phyloP scores from a whole-genome alignment of 306 rosid species.

The Lupinus albus region DNA sequence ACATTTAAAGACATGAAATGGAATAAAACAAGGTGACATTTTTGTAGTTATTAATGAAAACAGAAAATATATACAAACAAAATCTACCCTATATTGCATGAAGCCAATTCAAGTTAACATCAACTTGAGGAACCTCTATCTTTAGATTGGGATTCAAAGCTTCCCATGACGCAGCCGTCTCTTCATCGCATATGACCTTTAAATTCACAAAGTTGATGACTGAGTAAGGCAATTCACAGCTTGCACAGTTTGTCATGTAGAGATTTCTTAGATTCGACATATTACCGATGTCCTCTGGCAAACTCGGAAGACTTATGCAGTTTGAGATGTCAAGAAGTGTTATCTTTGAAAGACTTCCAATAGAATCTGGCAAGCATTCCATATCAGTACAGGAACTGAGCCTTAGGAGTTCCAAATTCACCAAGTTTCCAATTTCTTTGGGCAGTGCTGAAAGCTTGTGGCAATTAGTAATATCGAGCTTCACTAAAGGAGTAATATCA shows the following conservation, averaged over 20 bases:
- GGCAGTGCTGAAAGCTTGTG: slow-evolving; percentile 58
- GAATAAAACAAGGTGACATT: too few relatives aligned
- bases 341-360: slow-evolving; percentile 39
- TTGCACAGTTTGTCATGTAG: slow-evolving; percentile 51
- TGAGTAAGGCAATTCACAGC: slow-evolving; percentile 48
- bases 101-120: slow-evolving; percentile 68
- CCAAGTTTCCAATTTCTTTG: slow-evolving; percentile 45
- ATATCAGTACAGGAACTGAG: slow-evolving; percentile 66
- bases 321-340: slow-evolving; percentile 55
- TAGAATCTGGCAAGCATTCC: slow-evolving; percentile 48
- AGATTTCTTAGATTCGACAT: slow-evolving; percentile 43
- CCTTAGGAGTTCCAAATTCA: slow-evolving; percentile 52
- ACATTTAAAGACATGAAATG: too few relatives aligned
- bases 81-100: slow-evolving; percentile 10
- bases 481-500: slow-evolving; percentile 41
- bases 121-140: slow-evolving; percentile 46
- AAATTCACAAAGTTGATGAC: slow-evolving; percentile 42
- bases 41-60: too few relatives aligned
- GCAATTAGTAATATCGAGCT: slow-evolving; percentile 60
- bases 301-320: slow-evolving; percentile 52
- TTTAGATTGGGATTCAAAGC: slow-evolving; percentile 26
- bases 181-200: slow-evolving; percentile 63
- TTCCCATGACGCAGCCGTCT: slow-evolving; percentile 54
- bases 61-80: too few relatives aligned
- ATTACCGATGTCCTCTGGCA: slow-evolving; percentile 56